Evolutionary conservation across 2,329 filamentous ascomycete genomes (phyloP), one percentile per base, ranked within the genome.

Genomic region (Claviceps cyperi): DNA sequence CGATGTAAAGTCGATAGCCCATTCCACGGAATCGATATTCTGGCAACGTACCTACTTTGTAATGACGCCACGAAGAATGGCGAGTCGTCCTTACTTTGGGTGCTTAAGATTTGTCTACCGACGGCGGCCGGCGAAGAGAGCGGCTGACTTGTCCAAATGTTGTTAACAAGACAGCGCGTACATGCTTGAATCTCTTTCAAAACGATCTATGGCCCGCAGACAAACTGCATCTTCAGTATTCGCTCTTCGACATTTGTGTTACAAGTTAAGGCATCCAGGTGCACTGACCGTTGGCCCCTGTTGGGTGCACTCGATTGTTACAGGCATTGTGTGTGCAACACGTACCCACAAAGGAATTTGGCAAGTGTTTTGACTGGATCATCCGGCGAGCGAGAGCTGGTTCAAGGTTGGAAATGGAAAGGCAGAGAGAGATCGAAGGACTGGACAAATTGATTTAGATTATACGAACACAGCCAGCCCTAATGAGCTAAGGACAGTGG

Each of bases 271-370:
- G 45, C 45, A 50, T 47, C 49, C 49, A 50, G 43, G 43, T 47
- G 45, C 49, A 47, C 39, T 28, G 49, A 50, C 35, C 21, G 43
- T 40, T 47, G 21, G 14, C 45, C 37, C 46, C 37, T 40, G 37
- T 41, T 48, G 21, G 46, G 46, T 48, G 46, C 37, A 48, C 39
- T 35, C 28, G 46, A 22, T 48, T 9, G 37, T 35, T 19, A 32
- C 22, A 32, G 37, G 46, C 46, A 48, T 48, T 36, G n/a, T 48
- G 38, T 48, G 46, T 48, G 46, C 46, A 48, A 48, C 46, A 43
- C 24, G 38, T 41, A 24, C 46, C 37, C 11, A 13, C n/a, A 17
- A n/a, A 36, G 22, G 9, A 21, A n/a, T 3, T 28, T 28, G 36
- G 39, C 35, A n/a, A 36, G 22, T 15, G 35, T 38, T 2, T 39